These are phyloP conservation scores for Zygotorulaspora danielsina DNA, from an alignment of 805 yeast genomes.

Conservation along the genomic window DNA sequence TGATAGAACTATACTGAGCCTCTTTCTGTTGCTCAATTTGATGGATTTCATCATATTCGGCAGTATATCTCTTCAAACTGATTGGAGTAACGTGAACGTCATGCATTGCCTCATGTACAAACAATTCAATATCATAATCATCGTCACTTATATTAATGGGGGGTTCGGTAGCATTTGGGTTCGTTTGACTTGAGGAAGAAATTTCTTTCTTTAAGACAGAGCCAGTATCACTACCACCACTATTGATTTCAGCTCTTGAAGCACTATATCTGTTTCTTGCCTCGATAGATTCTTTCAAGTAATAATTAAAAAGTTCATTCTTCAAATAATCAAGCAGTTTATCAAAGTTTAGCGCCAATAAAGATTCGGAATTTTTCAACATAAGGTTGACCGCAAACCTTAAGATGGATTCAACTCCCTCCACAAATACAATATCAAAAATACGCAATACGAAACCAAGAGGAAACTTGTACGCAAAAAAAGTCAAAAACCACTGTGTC, in stretches of 20 bases:
- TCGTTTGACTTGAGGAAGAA: conserved; percentile 7
- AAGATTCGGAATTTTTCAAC: conserved; percentile 56
- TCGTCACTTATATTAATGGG: conserved; percentile 23
- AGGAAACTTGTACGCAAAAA: conserved; percentile 94
- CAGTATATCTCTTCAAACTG: conserved; percentile 61
- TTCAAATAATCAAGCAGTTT: conserved; percentile 70
- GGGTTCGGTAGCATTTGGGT: background rate
- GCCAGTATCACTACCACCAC: conserved; percentile 10
- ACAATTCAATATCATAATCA: conserved; percentile 60
- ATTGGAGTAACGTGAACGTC: conserved; percentile 68
- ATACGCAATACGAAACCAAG: conserved; percentile 81
- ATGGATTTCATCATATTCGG: conserved; percentile 74
- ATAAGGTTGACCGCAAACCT: conserved; percentile 81
- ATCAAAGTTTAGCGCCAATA: conserved; percentile 69
- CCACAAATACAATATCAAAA: conserved; percentile 82
- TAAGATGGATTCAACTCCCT: conserved; percentile 83
- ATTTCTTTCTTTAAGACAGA: conserved; percentile 18
- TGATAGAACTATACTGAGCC: conserved; percentile 57
- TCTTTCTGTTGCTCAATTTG: conserved; percentile 60
- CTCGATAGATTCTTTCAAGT: conserved; percentile 41
- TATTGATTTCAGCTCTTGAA: conserved; percentile 30
- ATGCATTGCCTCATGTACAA: conserved; percentile 71
- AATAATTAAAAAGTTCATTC: conserved; percentile 70
- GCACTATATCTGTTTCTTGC: conserved; percentile 20
- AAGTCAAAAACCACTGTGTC: conserved; percentile 93